phyloP scores from a whole-genome alignment of 2,329 filamentous ascomycete genomes.

The Diaporthe sp. region DNA sequence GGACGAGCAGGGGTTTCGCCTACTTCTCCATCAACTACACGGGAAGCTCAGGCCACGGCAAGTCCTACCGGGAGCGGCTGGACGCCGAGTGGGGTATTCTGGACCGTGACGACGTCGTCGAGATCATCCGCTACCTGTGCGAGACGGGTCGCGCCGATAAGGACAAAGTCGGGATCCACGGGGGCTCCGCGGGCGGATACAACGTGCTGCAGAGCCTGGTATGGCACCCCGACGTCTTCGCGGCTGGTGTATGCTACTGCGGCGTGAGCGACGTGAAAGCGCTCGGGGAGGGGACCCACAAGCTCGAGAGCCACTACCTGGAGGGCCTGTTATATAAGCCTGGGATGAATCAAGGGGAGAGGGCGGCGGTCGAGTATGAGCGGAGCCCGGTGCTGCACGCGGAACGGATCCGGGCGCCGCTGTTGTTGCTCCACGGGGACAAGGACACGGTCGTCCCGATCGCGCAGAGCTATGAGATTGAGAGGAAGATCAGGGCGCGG shows the following conservation, averaged over 20 bases:
- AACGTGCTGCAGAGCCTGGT: constrained; percentile 60
- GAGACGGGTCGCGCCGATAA: constrained; percentile 48
- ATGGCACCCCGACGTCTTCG: constrained; percentile 57
- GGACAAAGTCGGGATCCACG: constrained; percentile 57
- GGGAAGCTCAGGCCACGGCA: constrained; percentile 62
- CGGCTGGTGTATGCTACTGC: constrained; percentile 59
- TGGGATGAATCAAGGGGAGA: constrained; percentile 50
- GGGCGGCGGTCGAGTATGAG: constrained; percentile 52
- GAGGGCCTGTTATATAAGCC: constrained; percentile 52
- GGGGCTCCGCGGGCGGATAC: constrained; percentile 64
- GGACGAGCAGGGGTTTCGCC: constrained; percentile 64
- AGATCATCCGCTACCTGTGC: constrained; percentile 55
- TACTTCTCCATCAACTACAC: constrained; percentile 62
- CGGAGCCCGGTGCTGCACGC: constrained; percentile 61
- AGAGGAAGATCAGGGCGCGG: constrained; percentile 51
- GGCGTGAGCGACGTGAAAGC: constrained; percentile 62
- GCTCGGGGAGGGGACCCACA: constrained; percentile 61
- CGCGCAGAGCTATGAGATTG: constrained; percentile 65
- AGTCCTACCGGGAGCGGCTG: constrained; percentile 59
- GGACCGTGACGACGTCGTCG: constrained; percentile 61
- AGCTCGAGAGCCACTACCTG: constrained; percentile 66
- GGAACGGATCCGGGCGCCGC: constrained; percentile 57
- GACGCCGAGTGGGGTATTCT: constrained; percentile 61
- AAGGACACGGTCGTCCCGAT: constrained; percentile 68
- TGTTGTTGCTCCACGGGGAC: constrained; percentile 67